Base-by-base conservation (phyloP, 2,329 filamentous ascomycete species). In the Fonsecaea pedrosoi region DNA sequence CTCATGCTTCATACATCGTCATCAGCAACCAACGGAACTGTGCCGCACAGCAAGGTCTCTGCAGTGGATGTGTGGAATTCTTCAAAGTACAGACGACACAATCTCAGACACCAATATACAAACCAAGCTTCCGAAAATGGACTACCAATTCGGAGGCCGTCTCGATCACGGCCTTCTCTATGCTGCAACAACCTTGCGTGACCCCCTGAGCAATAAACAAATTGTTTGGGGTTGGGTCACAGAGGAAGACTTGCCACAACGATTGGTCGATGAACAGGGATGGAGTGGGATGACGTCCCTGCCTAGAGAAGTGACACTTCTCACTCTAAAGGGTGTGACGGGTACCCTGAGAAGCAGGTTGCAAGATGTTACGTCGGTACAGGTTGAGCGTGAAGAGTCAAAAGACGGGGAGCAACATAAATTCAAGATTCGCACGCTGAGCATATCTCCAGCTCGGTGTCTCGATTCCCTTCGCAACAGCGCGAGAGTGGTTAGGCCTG, bases 211-310 rank as follows among this genome's bases (percentile, higher is more conserved):
- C 0, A 72, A 76, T 0, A 76, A 76, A 48, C 76, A 79, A 10
- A 76, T 85, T 4, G 76, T 82, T 0, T 84, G 79, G 73, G 82
- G 82, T 3, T 85, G 84, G 83, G 75, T 86, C 40, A 80, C 78
- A 1, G 83, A 86, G 69, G 83, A 86, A 12, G 82, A 84, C 60
- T 69, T 85, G 3, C 78, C 82, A 0, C 76, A 83, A 63, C 69
- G 74, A 2, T 69, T 79, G 13, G 79, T 82, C 3, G 76, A 81
- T 64, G 71, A 74, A 0, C 82, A 85, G 69, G 81, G 81, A 10
- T 85, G 83, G 82, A 84, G 80, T 21, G 83, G 84, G 1, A 72
- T 80, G 63, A 74, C 85, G 8, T 83, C 82, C 1, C 67, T 85
- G 4, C 83, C 83, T 0, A 75, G 82, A 15, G 79, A 80, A 21